Evolutionary conservation across 2,329 filamentous ascomycete species (phyloP).

Genomic region (Penicillium glabrum): DNA sequence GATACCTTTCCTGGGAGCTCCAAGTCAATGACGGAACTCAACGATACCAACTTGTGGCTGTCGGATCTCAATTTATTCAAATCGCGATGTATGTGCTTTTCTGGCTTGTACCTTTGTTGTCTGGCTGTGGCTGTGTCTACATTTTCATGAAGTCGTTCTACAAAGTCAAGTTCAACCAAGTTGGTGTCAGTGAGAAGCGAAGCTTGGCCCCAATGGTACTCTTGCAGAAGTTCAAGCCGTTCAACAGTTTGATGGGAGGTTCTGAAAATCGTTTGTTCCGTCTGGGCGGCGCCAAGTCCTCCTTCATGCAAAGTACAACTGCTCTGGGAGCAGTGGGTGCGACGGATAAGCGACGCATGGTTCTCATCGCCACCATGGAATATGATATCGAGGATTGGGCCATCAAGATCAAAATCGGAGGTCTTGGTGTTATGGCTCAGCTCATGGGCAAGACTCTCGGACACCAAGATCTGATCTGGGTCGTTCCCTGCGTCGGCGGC

Average conservation of each 20-base stretch:
- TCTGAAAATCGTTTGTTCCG: conserved; percentile 23
- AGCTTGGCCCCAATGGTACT: conserved; percentile 38
- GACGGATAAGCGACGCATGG: conserved; percentile 46
- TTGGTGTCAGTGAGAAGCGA: conserved; percentile 54
- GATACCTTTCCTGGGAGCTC: conserved; percentile 57
- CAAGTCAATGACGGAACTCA: conserved; percentile 56
- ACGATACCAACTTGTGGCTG: conserved; percentile 52
- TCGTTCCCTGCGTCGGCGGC: conserved; percentile 63
- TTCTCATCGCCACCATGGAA: conserved; percentile 70
- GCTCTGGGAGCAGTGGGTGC: conserved; percentile 30
- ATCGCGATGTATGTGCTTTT: conserved; percentile 57
- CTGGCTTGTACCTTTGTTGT: conserved; percentile 54
- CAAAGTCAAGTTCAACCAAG: conserved; percentile 62
- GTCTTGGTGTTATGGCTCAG: conserved; percentile 69
- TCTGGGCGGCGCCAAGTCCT: conserved; percentile 33
- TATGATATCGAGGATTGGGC: conserved; percentile 71
- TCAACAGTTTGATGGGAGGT: conserved; percentile 19
- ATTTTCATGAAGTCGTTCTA: conserved; percentile 63
- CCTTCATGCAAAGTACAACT: conserved; percentile 38
- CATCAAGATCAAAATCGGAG: conserved; percentile 71
- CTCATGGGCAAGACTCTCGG: conserved; percentile 67
- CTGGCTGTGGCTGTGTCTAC: conserved; percentile 53
- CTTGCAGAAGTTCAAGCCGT: conserved; percentile 37
- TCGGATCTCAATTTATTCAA: conserved; percentile 55
- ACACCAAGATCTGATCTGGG: conserved; percentile 66